Percentiles rank a stretch among this genome's conserved stretches.
These are phyloP conservation scores for Pleurotus sapidus DNA, from an alignment of 768 basidiomycete genomes.

Conservation along the genomic window DNA sequence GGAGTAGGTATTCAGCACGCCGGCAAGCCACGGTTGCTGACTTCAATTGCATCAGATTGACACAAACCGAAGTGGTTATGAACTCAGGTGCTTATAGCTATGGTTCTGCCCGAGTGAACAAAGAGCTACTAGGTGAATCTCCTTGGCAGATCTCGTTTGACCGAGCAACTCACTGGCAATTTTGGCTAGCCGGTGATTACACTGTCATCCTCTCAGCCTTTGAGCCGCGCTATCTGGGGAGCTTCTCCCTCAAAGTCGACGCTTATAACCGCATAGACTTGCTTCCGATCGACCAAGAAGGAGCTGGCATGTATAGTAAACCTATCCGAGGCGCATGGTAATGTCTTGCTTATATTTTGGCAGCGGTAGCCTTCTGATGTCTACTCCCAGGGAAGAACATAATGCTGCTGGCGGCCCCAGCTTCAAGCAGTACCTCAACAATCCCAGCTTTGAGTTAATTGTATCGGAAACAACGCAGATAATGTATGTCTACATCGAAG, in stretches of 20 bases:
- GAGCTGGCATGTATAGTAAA: slow-evolving; percentile 86
- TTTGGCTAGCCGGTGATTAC: slow-evolving; percentile 67
- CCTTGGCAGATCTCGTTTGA: background rate
- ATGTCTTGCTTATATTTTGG: slow-evolving; percentile 15
- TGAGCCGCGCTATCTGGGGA: slow-evolving; percentile 65
- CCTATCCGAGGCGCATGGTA: slow-evolving; percentile 73
- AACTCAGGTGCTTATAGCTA: slow-evolving; percentile 83
- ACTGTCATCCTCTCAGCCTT: slow-evolving; percentile 86
- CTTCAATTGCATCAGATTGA: slow-evolving; percentile 35
- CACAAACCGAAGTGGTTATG: slow-evolving; percentile 64
- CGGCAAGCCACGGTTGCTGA: background rate
- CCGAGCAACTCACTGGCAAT: background rate
- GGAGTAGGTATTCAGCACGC: slow-evolving; percentile 52
- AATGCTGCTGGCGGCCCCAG: slow-evolving; percentile 72
- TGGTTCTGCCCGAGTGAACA: slow-evolving; percentile 59
- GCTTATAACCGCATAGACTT: slow-evolving; percentile 62
- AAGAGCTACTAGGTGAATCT: slow-evolving; percentile 48
- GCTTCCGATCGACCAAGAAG: slow-evolving; percentile 73
- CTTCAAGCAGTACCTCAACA: slow-evolving; percentile 58
- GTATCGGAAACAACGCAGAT: slow-evolving; percentile 51
- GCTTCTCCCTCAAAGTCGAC: slow-evolving; percentile 63
- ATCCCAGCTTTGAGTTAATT: slow-evolving; percentile 67
- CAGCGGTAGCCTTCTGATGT: background rate
- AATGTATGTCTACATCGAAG: slow-evolving; percentile 38
- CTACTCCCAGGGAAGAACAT: slow-evolving; percentile 35